phyloP scores from a whole-genome alignment of 192 early-diverging fungal species.

The Backusella tuberculispora region DNA sequence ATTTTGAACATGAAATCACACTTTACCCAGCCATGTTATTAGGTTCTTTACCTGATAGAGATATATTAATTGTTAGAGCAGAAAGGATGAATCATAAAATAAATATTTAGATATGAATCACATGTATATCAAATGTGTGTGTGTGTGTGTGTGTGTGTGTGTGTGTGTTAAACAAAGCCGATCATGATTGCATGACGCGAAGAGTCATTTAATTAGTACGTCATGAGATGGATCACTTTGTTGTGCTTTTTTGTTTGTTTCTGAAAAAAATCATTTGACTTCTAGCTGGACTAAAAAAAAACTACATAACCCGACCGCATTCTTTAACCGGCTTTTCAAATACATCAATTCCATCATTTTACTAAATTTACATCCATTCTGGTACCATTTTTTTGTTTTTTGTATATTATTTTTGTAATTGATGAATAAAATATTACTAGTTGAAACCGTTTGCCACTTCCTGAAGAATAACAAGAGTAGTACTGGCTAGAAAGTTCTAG shows the following conservation, averaged over 20 bases:
- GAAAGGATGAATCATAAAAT: conserved; percentile 26
- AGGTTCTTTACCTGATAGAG: conserved; percentile 29
- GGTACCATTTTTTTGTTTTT: not conserved
- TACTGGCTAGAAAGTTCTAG: not conserved
- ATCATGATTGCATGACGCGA: conserved; percentile 19
- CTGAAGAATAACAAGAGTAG: not conserved
- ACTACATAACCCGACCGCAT: not conserved
- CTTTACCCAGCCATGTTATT: conserved; percentile 28
- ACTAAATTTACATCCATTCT: not conserved
- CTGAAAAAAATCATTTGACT: conserved; percentile 17
- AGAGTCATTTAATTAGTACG: not conserved
- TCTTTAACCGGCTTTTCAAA: conserved; percentile 11
- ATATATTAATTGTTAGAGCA: conserved; percentile 29
- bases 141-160: not conserved
- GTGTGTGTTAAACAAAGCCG: conserved; percentile 7
- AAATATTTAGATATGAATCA: conserved; percentile 26
- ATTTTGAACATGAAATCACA: conserved; percentile 27
- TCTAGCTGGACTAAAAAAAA: not conserved
- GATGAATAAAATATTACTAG: not conserved
- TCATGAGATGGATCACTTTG: conserved; percentile 8
- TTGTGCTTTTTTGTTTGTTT: conserved; percentile 7
- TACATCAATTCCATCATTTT: conserved; percentile 4
- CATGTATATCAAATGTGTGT: conserved; percentile 6
- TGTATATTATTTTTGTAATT: not conserved
- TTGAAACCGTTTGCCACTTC: not conserved